phyloP scores from a whole-genome alignment of 345 rosid species.

The Populus deltoides region DNA sequence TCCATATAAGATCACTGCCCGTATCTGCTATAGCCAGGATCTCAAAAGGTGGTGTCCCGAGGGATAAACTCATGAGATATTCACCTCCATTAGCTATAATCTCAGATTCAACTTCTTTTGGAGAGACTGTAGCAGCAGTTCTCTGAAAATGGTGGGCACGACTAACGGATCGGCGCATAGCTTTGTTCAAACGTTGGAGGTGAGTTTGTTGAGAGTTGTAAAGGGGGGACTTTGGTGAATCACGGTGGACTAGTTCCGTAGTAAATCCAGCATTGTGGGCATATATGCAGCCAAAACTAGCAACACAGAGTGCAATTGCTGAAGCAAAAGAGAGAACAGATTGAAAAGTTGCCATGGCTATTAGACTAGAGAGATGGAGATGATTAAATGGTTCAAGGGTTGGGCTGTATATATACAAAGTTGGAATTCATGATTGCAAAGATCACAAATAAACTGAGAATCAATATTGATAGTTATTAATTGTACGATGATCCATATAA shows the following conservation, averaged over 20 bases:
- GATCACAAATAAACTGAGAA: too few species aligned
- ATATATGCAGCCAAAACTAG: not conserved
- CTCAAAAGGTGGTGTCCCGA: conserved; percentile 23
- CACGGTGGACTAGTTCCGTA: conserved; percentile 28
- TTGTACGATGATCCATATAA: too few species aligned
- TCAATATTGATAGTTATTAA: too few species aligned
- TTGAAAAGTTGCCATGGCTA: not conserved
- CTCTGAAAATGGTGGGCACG: conserved; percentile 8
- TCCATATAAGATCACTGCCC: conserved; percentile 31
- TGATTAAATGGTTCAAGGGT: too few species aligned
- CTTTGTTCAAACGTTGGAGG: not conserved
- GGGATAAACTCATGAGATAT: conserved; percentile 18
- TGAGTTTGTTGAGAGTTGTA: conserved; percentile 12
- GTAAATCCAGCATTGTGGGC: conserved; percentile 21
- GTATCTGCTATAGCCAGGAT: conserved; percentile 24
- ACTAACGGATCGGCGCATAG: conserved; percentile 19
- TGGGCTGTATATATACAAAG: too few species aligned
- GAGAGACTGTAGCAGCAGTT: not conserved
- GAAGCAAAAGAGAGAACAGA: not conserved
- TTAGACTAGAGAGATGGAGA: too few species aligned
- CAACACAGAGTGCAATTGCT: not conserved
- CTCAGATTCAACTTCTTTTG: not conserved
- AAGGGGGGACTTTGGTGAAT: conserved; percentile 34
- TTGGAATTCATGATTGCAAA: too few species aligned
- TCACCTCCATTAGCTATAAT: conserved; percentile 7